Conservation (phyloP, 75 land plant species). For the Larix kaempferi region DNA sequence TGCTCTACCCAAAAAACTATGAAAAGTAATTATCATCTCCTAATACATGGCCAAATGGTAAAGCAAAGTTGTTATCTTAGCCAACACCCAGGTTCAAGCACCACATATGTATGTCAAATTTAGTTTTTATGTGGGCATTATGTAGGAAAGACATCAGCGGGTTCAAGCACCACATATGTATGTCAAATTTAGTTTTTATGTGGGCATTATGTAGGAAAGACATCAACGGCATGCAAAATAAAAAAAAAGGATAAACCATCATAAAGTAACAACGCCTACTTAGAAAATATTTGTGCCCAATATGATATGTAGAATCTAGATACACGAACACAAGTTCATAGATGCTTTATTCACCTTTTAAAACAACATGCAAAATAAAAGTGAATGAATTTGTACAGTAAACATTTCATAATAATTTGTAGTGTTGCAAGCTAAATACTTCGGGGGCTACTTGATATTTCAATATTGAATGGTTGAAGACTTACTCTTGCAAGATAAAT, state of each 20-base stretch:
- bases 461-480: background rate
- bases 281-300: no score
- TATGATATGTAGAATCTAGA: no score
- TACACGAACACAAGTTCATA: background rate
- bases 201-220: background rate
- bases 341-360: background rate
- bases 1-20: background rate
- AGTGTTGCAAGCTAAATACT: background rate
- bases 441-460: background rate
- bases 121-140: background rate
- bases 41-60: no score
- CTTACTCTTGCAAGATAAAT: conserved; percentile 87
- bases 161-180: background rate
- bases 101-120: background rate
- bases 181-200: background rate
- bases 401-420: background rate
- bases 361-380: background rate
- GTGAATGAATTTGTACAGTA: background rate
- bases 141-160: background rate
- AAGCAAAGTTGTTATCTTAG: background rate
- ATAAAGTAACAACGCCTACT: no score
- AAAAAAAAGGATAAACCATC: no score
- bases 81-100: background rate
- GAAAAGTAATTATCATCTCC: background rate
- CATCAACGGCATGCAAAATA: background rate